Evolutionary conservation across 106 monocot species (phyloP).

Genomic region (Dendrobium catenatum): DNA sequence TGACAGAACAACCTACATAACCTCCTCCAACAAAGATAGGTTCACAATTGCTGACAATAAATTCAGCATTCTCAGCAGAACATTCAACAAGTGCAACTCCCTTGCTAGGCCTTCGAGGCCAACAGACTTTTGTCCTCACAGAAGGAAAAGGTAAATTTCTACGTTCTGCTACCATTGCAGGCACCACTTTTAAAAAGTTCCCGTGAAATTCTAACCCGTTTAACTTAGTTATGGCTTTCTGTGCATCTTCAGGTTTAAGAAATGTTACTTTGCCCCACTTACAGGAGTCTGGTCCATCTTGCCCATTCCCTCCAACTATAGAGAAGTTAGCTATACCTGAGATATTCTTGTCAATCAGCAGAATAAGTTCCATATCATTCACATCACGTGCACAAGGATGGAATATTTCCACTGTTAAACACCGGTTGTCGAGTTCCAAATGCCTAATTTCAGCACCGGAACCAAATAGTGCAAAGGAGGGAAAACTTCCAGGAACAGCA

Average conservation of each 20-base stretch:
- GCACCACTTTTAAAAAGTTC: conserved; percentile 38
- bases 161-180: conserved; percentile 21
- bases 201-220: conserved; percentile 55
- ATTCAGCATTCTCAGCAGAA: conserved; percentile 33
- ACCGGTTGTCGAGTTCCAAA: conserved; percentile 76
- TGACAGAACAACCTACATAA: conserved; percentile 40
- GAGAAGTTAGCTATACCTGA: conserved; percentile 48
- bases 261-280: conserved; percentile 82
- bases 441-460: conserved; percentile 95
- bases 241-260: conserved; percentile 59
- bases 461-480: conserved; percentile 64
- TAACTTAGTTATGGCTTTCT: conserved; percentile 47
- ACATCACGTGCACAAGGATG: conserved; percentile 48
- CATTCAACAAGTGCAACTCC: conserved; percentile 71
- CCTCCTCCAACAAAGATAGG: conserved; percentile 35
- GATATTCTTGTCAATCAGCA: conserved; percentile 35
- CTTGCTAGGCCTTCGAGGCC: conserved; percentile 78
- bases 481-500: conserved; percentile 27
- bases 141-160: conserved; percentile 36
- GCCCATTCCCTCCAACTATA: conserved; percentile 13
- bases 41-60: conserved; percentile 41
- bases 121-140: conserved; percentile 64
- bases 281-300: conserved; percentile 15
- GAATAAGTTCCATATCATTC: conserved; percentile 64
- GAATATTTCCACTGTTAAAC: conserved; percentile 61